Conservation (phyloP, 768 basidiomycete species). For the Boletus tomentosulus region DNA sequence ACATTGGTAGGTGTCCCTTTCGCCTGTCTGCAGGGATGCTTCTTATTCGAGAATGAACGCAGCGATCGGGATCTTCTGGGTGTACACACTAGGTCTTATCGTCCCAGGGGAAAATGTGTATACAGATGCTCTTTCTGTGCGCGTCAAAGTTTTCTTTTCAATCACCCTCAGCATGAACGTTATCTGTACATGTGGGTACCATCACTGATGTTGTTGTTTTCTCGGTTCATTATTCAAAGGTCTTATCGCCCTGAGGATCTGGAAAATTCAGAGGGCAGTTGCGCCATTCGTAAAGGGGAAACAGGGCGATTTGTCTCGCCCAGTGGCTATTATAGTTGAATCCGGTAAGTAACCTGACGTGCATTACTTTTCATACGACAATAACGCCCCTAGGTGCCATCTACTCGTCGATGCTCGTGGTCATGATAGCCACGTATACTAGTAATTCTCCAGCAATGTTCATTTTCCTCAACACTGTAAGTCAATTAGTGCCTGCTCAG, state of each 20-base stretch:
- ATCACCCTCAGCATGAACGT: conserved; percentile 1
- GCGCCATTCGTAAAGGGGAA: neutral
- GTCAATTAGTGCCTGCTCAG: neutral
- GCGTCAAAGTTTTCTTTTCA: conserved; percentile 1
- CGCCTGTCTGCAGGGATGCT: neutral
- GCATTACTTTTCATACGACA: neutral
- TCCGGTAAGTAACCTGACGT: neutral
- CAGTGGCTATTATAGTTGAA: neutral
- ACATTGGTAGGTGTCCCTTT: neutral
- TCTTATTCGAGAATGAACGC: neutral
- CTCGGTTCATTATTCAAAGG: neutral
- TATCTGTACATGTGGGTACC: neutral
- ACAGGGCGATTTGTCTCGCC: neutral
- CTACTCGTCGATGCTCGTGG: conserved; percentile 8
- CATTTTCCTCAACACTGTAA: conserved; percentile 18
- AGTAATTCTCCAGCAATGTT: neutral
- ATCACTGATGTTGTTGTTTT: neutral
- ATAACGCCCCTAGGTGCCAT: neutral
- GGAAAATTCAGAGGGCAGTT: conserved; percentile 1
- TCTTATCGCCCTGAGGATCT: neutral
- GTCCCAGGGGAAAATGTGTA: neutral
- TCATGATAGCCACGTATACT: conserved; percentile 13
- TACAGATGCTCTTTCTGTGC: neutral
- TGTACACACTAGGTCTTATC: conserved; percentile 1
- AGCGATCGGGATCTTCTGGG: conserved; percentile 3